Percentiles rank a stretch among this genome's conserved stretches.
These are phyloP conservation scores for Hebeloma cylindrosporum DNA, from an alignment of 768 basidiomycete species.

Conservation along the genomic window DNA sequence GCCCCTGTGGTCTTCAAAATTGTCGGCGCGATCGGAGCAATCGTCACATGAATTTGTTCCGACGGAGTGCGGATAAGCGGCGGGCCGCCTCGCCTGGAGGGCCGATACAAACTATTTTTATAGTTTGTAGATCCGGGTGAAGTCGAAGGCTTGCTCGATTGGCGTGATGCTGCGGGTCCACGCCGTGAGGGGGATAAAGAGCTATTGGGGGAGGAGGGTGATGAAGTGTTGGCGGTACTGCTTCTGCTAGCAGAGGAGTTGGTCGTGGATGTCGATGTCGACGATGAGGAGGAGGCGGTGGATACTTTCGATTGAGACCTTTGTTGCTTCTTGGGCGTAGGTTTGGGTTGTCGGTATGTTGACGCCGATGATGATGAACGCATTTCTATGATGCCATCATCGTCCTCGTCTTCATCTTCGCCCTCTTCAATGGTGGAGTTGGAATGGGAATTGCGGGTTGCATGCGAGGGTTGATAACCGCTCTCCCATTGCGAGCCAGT, in stretches of 20 bases:
- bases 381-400: constrained; percentile 65
- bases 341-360: constrained; percentile 12
- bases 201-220: constrained; percentile 20
- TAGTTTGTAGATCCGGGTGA: too few relatives aligned
- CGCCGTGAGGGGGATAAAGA: constrained; percentile 25
- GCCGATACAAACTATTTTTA: too few relatives aligned
- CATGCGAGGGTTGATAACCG: constrained; percentile 24
- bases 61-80: constrained; percentile 28
- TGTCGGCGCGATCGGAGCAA: constrained; percentile 61
- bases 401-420: constrained; percentile 39
- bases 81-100: constrained; percentile 24
- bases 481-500: constrained; percentile 28
- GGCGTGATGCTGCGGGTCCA: too few relatives aligned
- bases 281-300: constrained; percentile 43
- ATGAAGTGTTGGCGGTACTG: constrained; percentile 17
- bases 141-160: background rate
- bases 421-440: constrained; percentile 33
- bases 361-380: constrained; percentile 32
- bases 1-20: constrained; percentile 75
- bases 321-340: constrained; percentile 24
- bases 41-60: constrained; percentile 38
- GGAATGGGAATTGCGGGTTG: constrained; percentile 41
- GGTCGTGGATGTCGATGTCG: constrained; percentile 28
- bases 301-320: constrained; percentile 48
- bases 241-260: constrained; percentile 21